A percentile compares a stretch with the other conserved stretches of the same genome.
These are phyloP conservation scores for Ophiobolus disseminans DNA, from an alignment of 2,329 filamentous ascomycete species.

Conservation along the genomic window DNA sequence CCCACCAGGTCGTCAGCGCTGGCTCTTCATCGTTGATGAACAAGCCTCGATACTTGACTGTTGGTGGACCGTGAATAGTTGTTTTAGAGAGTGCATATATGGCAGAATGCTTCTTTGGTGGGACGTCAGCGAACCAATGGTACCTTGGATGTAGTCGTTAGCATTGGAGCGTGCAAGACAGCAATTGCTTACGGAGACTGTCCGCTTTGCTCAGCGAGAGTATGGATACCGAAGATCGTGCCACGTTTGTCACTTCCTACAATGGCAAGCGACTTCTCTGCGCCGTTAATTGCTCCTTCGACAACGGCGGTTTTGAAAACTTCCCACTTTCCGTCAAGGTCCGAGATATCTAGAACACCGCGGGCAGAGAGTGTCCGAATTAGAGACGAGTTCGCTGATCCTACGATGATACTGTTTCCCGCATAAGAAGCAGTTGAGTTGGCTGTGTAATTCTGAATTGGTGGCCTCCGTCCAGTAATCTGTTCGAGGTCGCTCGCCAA, in stretches of 20 bases:
- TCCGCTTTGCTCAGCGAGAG: slow-evolving; percentile 26
- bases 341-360: slow-evolving; percentile 4
- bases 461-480: slow-evolving; percentile 19
- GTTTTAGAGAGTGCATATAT: slow-evolving; percentile 21
- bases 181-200: slow-evolving; percentile 17
- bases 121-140: slow-evolving; percentile 47
- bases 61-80: slow-evolving; percentile 60
- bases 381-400: slow-evolving; percentile 13
- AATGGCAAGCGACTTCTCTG: slow-evolving; percentile 12
- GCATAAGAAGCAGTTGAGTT: not conserved
- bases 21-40: slow-evolving; percentile 74
- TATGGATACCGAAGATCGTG: slow-evolving; percentile 25
- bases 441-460: slow-evolving; percentile 4
- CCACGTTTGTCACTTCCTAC: slow-evolving; percentile 28
- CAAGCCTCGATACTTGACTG: slow-evolving; percentile 69
- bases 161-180: no score
- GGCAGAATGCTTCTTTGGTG: slow-evolving; percentile 1
- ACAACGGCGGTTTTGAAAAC: slow-evolving; percentile 66
- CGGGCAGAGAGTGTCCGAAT: slow-evolving; percentile 7
- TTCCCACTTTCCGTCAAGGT: slow-evolving; percentile 56
- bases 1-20: slow-evolving; percentile 68
- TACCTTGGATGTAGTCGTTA: slow-evolving; percentile 1
- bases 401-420: slow-evolving; percentile 14
- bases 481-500: slow-evolving; percentile 20
- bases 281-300: slow-evolving; percentile 33